Evolutionary conservation across 257 asterid species (phyloP).

Genomic region (Primulina eburnea): DNA sequence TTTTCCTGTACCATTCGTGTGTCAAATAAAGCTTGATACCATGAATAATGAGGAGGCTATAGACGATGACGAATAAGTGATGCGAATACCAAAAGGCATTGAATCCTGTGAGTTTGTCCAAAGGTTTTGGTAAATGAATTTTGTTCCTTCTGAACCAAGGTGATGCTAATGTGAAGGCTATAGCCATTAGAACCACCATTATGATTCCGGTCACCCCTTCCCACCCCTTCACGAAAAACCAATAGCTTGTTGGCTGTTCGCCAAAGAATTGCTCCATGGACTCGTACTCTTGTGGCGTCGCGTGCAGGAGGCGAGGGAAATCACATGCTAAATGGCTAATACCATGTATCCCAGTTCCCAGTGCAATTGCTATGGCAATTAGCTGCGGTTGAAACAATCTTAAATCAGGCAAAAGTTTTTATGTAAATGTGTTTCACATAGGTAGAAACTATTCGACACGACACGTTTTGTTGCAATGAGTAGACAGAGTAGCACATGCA

Average conservation of each 20-base stretch:
- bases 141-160: constrained; percentile 68
- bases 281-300: constrained; percentile 48
- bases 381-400: constrained; percentile 33
- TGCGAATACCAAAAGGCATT: constrained; percentile 76
- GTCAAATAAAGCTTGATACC: constrained; percentile 52
- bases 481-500: background rate
- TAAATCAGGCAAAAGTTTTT: background rate
- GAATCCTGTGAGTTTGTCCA: constrained; percentile 55
- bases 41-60: constrained; percentile 47
- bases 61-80: constrained; percentile 50
- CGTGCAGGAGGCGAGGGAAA: constrained; percentile 66
- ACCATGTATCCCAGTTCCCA: constrained; percentile 76
- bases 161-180: constrained; percentile 81
- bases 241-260: constrained; percentile 60
- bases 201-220: constrained; percentile 82
- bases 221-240: constrained; percentile 66
- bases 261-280: constrained; percentile 62
- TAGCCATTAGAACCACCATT: constrained; percentile 82
- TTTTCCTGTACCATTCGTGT: constrained; percentile 57
- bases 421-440: background rate
- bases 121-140: constrained; percentile 43
- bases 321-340: constrained; percentile 78
- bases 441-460: background rate
- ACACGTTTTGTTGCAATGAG: background rate
- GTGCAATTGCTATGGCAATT: constrained; percentile 68